A percentile compares a stretch with the other conserved stretches of the same genome.
phyloP scores from a whole-genome alignment of 139 green algal species.

The Axilococcus clingmanii region DNA sequence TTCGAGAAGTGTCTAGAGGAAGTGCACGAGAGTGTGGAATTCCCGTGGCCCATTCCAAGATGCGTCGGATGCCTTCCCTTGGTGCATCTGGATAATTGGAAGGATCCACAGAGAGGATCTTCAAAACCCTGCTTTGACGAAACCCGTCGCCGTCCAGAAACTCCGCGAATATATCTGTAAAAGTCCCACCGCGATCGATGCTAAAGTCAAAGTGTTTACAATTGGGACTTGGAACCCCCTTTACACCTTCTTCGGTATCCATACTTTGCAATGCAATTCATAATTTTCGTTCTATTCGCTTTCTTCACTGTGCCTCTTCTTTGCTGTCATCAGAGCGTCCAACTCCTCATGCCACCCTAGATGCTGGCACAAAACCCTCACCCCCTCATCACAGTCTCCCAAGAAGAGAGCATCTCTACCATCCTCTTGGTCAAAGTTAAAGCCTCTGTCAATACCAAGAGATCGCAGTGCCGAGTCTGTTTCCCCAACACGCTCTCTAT shows the following conservation, averaged over 20 bases:
- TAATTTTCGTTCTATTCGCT: no score
- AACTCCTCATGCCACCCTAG: slow-evolving; percentile 59
- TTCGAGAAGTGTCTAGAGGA: slow-evolving; percentile 71
- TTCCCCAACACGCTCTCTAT: slow-evolving; percentile 60
- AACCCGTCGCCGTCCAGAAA: slow-evolving; percentile 20
- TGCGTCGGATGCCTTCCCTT: slow-evolving; percentile 83
- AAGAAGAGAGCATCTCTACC: slow-evolving; percentile 49
- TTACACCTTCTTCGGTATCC: no score
- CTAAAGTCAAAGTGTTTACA: slow-evolving; percentile 47
- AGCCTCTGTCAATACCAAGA: slow-evolving; percentile 20
- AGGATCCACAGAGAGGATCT: slow-evolving; percentile 93
- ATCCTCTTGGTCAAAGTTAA: slow-evolving; percentile 38
- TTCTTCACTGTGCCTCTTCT: no score
- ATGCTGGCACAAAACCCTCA: slow-evolving; percentile 33
- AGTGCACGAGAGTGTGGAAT: slow-evolving; percentile 34
- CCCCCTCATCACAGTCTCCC: slow-evolving; percentile 57
- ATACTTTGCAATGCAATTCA: background rate
- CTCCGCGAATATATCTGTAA: slow-evolving; percentile 96
- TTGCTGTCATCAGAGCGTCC: slow-evolving; percentile 16
- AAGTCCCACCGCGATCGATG: slow-evolving; percentile 95
- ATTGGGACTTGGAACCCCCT: no score
- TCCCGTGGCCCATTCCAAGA: slow-evolving; percentile 79
- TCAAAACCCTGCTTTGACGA: slow-evolving; percentile 40
- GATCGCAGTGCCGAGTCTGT: background rate
- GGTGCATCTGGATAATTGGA: slow-evolving; percentile 90